Conservation (phyloP, 176 grass and related monocot genomes). For the Leersia perrieri region DNA sequence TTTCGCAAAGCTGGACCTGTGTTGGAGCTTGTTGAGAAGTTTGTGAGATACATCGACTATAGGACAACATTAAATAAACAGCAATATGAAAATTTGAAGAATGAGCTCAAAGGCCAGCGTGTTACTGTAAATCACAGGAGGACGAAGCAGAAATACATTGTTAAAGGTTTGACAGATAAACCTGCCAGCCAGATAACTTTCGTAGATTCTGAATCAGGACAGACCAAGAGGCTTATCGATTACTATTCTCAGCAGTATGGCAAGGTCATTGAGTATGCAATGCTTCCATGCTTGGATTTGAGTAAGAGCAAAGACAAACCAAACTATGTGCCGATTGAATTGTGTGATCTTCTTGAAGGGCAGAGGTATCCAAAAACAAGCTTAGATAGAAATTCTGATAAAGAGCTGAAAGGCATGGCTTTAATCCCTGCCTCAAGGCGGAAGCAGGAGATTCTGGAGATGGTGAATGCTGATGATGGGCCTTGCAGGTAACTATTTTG, state of each 20-base stretch:
- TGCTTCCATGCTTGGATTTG: conserved; percentile 65
- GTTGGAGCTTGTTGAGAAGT: conserved; percentile 22
- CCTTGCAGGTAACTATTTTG: conserved; percentile 54
- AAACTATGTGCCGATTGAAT: conserved; percentile 57
- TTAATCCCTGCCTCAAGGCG: conserved; percentile 18
- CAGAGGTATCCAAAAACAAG: conserved; percentile 53
- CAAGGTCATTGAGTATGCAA: conserved; percentile 34
- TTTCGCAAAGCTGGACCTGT: conserved; percentile 43
- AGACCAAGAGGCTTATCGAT: conserved; percentile 38
- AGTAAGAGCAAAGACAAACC: conserved; percentile 54
- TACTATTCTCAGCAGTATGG: conserved; percentile 38
- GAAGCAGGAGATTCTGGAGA: conserved; percentile 27
- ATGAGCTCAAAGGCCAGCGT: conserved; percentile 42
- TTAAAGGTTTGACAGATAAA: conserved; percentile 47
- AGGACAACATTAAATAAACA: conserved; percentile 18
- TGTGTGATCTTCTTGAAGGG: conserved; percentile 53
- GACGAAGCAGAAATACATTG: conserved; percentile 50
- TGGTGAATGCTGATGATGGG: conserved; percentile 43
- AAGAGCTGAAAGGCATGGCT: not conserved
- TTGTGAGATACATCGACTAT: not conserved
- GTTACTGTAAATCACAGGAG: conserved; percentile 50
- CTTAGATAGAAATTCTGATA: conserved; percentile 24
- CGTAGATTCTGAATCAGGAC: conserved; percentile 42
- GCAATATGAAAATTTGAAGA: not conserved
- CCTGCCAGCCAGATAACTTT: conserved; percentile 44